These are phyloP conservation scores for Saturnispora gosingensis DNA, from an alignment of 805 yeast genomes.

Conservation along the genomic window DNA sequence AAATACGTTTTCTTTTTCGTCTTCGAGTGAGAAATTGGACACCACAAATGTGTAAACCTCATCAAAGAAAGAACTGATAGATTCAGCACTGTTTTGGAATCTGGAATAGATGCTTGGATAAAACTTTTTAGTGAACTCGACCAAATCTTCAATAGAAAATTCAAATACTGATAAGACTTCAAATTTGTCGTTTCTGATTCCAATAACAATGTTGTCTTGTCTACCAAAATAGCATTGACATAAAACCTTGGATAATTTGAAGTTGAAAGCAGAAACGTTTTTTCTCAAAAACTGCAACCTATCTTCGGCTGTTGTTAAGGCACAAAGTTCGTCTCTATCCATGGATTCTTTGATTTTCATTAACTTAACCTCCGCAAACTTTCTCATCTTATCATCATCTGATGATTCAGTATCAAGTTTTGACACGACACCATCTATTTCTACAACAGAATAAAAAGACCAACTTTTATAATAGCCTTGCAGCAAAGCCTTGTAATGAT, in stretches of 20 bases:
- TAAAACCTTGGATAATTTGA: neutral
- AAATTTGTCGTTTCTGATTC: neutral
- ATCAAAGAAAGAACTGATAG: too few relatives aligned
- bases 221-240: neutral
- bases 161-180: too few relatives aligned
- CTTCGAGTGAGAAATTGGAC: too few relatives aligned
- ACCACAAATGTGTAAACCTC: too few relatives aligned
- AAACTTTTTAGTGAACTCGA: neutral
- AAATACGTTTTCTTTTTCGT: too few relatives aligned
- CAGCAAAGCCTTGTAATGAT: conserved; percentile 11
- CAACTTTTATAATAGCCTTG: conserved; percentile 8
- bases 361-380: neutral
- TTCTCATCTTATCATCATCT: too few relatives aligned
- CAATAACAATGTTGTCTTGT: neutral
- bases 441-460: conserved; percentile 9
- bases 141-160: too few relatives aligned
- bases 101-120: neutral
- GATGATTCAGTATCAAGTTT: too few relatives aligned
- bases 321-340: too few relatives aligned
- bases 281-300: conserved; percentile 2
- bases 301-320: neutral
- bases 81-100: too few relatives aligned
- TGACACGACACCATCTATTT: too few relatives aligned
- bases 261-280: neutral
- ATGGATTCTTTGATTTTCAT: too few relatives aligned